Evolutionary conservation across 2,329 filamentous ascomycete species (phyloP).

Genomic region (Alternaria arbusti): DNA sequence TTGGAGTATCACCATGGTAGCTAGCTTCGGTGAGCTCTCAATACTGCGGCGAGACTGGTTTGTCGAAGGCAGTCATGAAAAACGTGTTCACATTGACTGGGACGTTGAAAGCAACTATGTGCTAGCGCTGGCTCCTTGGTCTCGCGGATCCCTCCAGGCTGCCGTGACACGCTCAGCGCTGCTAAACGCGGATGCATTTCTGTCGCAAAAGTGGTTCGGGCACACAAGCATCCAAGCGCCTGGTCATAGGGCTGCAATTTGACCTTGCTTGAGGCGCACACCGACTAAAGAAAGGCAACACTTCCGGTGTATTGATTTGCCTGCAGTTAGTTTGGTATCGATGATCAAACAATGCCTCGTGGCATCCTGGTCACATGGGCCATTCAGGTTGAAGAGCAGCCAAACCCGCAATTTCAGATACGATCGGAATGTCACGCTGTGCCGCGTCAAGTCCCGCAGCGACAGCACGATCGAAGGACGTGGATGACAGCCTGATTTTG

Average conservation of each 20-base stretch:
- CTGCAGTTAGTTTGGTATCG: slow-evolving; percentile 13
- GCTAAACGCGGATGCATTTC: slow-evolving; percentile 2
- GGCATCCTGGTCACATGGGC: slow-evolving; percentile 19
- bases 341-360: slow-evolving; percentile 17
- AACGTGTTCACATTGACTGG: not conserved
- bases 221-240: slow-evolving; percentile 15
- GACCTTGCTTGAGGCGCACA: slow-evolving; percentile 19
- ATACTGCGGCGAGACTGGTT: not conserved
- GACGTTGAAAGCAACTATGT: not conserved
- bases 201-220: slow-evolving; percentile 10
- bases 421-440: slow-evolving; percentile 16
- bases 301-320: slow-evolving; percentile 7
- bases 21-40: not conserved
- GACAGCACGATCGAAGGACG: slow-evolving; percentile 13
- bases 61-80: not conserved
- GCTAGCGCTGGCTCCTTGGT: not conserved
- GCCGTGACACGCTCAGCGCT: not conserved
- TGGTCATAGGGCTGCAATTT: slow-evolving; percentile 16
- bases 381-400: slow-evolving; percentile 9
- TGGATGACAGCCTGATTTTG: slow-evolving; percentile 8
- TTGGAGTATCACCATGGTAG: slow-evolving; percentile 4
- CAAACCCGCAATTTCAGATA: slow-evolving; percentile 16
- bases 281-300: slow-evolving; percentile 9
- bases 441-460: slow-evolving; percentile 14
- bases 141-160: not conserved